phyloP scores from a whole-genome alignment of 352 stramenopile genomes.

The Globisporangium lucens region DNA sequence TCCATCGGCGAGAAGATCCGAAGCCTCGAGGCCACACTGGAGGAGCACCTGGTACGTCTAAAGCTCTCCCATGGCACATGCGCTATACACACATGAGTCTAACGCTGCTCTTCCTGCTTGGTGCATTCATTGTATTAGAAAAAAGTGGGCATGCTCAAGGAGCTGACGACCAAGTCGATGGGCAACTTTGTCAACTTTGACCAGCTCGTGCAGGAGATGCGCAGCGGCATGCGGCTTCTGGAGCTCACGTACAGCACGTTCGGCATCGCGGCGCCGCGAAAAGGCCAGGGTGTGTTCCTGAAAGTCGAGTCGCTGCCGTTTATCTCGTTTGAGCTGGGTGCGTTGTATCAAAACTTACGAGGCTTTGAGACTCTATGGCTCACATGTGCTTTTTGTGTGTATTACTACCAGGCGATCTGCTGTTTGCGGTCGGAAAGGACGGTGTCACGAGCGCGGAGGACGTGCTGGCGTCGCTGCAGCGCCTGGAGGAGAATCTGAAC shows the following conservation, averaged over 20 bases:
- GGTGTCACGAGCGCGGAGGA: conserved; percentile 23
- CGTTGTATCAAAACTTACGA: background rate
- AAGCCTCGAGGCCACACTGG: conserved; percentile 65
- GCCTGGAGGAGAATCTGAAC: conserved; percentile 47
- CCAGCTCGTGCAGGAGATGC: conserved; percentile 32
- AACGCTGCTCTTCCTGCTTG: background rate
- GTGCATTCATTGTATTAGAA: conserved; percentile 21
- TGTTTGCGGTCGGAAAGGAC: conserved; percentile 12
- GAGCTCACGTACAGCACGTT: conserved; percentile 58
- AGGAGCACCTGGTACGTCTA: conserved; percentile 51
- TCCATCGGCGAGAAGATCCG: conserved; percentile 53
- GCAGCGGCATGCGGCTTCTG: conserved; percentile 43
- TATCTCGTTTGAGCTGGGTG: conserved; percentile 49
- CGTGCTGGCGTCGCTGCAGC: conserved; percentile 40
- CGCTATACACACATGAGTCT: background rate
- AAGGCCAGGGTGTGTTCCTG: conserved; percentile 52
- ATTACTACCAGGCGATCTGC: conserved; percentile 1
- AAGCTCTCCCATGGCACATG: background rate
- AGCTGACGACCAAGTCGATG: conserved; percentile 44
- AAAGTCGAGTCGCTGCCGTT: conserved; percentile 45
- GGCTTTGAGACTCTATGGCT: background rate
- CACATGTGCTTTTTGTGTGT: background rate
- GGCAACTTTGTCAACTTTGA: conserved; percentile 30
- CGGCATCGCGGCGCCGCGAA: conserved; percentile 51
- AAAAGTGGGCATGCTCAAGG: conserved; percentile 73